Evolutionary conservation across 2,329 filamentous ascomycete genomes (phyloP).

Genomic region (Laburnicola sp.): DNA sequence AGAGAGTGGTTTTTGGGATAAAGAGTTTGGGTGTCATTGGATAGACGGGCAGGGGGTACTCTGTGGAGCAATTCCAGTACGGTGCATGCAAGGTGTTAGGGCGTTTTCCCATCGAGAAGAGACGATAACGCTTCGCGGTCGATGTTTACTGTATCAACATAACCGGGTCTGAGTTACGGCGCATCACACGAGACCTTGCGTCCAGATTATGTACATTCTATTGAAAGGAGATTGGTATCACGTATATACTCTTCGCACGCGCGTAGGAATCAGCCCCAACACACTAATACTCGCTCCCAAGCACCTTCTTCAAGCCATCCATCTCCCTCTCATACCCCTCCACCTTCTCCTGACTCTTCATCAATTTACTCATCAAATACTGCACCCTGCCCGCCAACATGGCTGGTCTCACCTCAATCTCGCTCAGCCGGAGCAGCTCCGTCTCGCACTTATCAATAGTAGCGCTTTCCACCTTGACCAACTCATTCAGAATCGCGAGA

Average conservation of each 20-base stretch:
- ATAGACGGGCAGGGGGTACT: background rate
- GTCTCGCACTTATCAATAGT: conserved; percentile 77
- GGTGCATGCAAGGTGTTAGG: conserved; percentile 6
- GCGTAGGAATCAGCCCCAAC: background rate
- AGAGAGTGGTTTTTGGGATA: too few relatives aligned
- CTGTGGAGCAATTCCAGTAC: conserved; percentile 1
- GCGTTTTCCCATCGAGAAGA: background rate
- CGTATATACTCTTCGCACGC: conserved; percentile 1
- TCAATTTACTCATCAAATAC: conserved; percentile 75
- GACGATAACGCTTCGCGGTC: background rate
- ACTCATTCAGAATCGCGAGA: conserved; percentile 68
- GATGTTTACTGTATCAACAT: background rate
- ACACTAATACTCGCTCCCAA: conserved; percentile 55
- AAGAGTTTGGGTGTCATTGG: background rate
- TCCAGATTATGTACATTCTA: background rate
- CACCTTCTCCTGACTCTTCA: conserved; percentile 74
- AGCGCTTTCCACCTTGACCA: conserved; percentile 71
- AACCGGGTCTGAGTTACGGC: background rate
- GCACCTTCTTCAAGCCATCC: conserved; percentile 69
- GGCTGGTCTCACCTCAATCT: conserved; percentile 68
- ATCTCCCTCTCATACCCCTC: conserved; percentile 74
- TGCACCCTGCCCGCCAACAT: conserved; percentile 68
- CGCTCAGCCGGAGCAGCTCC: conserved; percentile 73
- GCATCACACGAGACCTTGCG: background rate
- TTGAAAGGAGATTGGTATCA: conserved; percentile 18